phyloP scores from a whole-genome alignment of 2,329 filamentous ascomycete genomes.

The Botryotinia globosa region DNA sequence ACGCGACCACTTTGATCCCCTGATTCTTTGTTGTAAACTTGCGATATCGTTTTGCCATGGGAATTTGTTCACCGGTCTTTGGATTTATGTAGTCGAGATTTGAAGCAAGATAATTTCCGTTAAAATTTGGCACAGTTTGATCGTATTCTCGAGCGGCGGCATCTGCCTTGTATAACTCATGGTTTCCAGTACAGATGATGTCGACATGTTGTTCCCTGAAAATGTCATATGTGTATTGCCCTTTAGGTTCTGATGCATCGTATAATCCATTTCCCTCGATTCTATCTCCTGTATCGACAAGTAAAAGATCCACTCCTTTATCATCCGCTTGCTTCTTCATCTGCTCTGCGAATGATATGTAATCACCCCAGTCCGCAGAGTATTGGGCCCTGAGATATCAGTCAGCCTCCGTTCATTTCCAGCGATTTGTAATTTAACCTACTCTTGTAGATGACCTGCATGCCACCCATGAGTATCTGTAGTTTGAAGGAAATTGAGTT shows the following conservation, averaged over 20 bases:
- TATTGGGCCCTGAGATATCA: conserved; percentile 66
- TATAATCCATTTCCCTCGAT: conserved; percentile 95
- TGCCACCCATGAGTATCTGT: conserved; percentile 97
- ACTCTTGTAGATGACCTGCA: conserved; percentile 89
- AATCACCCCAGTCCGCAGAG: conserved; percentile 96
- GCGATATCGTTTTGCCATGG: conserved; percentile 77
- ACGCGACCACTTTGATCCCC: conserved; percentile 77
- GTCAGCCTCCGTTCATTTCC: conserved; percentile 22
- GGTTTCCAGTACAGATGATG: conserved; percentile 83
- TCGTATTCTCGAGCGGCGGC: conserved; percentile 76
- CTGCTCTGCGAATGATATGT: conserved; percentile 85
- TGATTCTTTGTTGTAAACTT: conserved; percentile 92
- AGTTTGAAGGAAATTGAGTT: conserved; percentile 95
- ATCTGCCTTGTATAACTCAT: conserved; percentile 84
- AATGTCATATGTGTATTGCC: conserved; percentile 84
- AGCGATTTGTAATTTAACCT: conserved; percentile 34
- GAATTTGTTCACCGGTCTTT: conserved; percentile 65
- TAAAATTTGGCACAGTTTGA: conserved; percentile 79
- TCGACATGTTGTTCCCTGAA: conserved; percentile 80
- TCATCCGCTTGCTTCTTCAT: conserved; percentile 76
- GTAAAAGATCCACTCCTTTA: conserved; percentile 76
- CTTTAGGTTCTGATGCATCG: conserved; percentile 83
- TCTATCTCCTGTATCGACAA: conserved; percentile 93
- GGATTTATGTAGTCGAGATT: conserved; percentile 87
- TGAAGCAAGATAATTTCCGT: conserved; percentile 78